phyloP scores from a whole-genome alignment of 208 protist genomes.

The Trypanosoma boissoni region DNA sequence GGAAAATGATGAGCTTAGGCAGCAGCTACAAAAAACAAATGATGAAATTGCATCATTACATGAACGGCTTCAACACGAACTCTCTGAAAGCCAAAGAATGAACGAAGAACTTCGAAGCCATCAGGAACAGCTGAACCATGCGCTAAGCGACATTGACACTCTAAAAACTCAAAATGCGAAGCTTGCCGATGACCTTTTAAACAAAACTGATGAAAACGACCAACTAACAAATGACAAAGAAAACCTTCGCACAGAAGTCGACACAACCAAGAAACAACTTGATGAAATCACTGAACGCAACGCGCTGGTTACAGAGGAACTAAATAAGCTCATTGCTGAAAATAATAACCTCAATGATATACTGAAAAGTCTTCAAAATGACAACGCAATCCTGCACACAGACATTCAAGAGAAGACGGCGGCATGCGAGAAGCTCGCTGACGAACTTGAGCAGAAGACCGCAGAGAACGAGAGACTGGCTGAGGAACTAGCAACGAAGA shows the following conservation, averaged over 20 bases:
- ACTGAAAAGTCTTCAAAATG: too few species aligned
- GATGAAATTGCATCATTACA: slow-evolving; percentile 16
- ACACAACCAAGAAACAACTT: slow-evolving; percentile 4
- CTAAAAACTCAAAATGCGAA: slow-evolving; percentile 11
- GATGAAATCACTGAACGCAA: slow-evolving; percentile 7
- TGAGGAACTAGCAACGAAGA: slow-evolving; percentile 6
- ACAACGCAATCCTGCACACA: slow-evolving; percentile 3
- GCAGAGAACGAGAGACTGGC: slow-evolving; percentile 23
- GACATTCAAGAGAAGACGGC: slow-evolving; percentile 1
- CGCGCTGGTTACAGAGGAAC: slow-evolving; percentile 10
- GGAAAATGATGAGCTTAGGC: slow-evolving; percentile 22
- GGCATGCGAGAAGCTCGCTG: slow-evolving; percentile 23
- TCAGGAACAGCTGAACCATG: not conserved
- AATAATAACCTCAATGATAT: too few species aligned
- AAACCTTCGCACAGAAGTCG: not conserved
- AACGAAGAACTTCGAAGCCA: slow-evolving; percentile 14
- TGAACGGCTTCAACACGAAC: slow-evolving; percentile 1
- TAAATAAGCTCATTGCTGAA: not conserved
- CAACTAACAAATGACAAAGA: slow-evolving; percentile 16
- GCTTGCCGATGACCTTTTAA: not conserved
- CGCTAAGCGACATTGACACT: slow-evolving; percentile 3
- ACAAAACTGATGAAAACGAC: slow-evolving; percentile 13
- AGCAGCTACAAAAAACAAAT: slow-evolving; percentile 21
- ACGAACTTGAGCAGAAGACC: slow-evolving; percentile 15
- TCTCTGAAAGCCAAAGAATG: slow-evolving; percentile 12